These are phyloP conservation scores for Psilocybe cubensis DNA, from an alignment of 768 basidiomycete genomes.

Conservation along the genomic window DNA sequence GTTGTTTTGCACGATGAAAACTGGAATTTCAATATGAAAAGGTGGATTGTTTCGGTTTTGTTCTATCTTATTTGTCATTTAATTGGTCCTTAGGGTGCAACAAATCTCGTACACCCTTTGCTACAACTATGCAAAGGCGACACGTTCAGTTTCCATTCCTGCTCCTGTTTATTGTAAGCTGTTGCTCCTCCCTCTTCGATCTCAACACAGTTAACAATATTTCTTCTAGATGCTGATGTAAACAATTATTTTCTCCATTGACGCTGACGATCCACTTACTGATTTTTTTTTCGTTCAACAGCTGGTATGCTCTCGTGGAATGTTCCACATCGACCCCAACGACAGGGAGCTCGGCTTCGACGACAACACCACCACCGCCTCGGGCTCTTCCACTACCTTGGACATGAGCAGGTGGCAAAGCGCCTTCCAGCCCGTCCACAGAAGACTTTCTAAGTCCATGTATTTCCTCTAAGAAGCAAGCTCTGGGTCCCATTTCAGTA, in stretches of 20 bases:
- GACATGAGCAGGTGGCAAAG: constrained; percentile 18
- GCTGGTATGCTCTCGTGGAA: constrained; percentile 24
- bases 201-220: background rate
- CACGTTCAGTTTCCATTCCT: constrained; percentile 33
- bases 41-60: background rate
- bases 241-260: background rate
- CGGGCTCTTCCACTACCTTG: constrained; percentile 11
- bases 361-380: constrained; percentile 13
- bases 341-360: constrained; percentile 3
- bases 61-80: background rate
- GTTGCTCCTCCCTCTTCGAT: background rate
- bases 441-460: constrained; percentile 14
- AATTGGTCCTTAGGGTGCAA: constrained; percentile 21
- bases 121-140: constrained; percentile 33
- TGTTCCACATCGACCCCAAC: constrained; percentile 18
- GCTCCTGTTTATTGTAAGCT: constrained; percentile 34
- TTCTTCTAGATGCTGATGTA: constrained; percentile 24
- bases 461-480: constrained; percentile 21
- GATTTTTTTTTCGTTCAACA: constrained; percentile 1
- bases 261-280: background rate
- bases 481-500: background rate
- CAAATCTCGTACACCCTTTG: constrained; percentile 27
- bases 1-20: constrained; percentile 28
- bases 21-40: constrained; percentile 14
- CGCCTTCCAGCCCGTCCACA: constrained; percentile 14